Conservation (phyloP, 768 basidiomycete species). For the Rhodotorula kratochvilovae region DNA sequence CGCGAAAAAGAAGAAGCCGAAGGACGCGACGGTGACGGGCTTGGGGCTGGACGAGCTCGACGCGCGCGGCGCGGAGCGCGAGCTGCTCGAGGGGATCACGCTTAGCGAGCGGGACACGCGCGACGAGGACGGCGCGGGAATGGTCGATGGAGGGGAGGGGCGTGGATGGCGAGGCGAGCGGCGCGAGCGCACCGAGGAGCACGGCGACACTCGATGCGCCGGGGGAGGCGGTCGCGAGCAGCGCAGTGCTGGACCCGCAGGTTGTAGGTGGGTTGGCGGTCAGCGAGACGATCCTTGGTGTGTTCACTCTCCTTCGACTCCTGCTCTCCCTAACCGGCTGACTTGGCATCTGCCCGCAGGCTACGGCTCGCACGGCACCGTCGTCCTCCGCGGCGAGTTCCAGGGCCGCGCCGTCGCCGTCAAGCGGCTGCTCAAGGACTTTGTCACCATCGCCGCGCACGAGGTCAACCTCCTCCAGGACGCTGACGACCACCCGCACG, state of each 20-base stretch:
- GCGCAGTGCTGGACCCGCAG: conserved; percentile 43
- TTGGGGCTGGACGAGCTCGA: conserved; percentile 41
- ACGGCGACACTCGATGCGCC: conserved; percentile 1
- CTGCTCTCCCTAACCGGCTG: background rate
- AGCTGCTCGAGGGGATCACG: conserved; percentile 13
- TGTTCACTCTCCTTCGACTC: background rate
- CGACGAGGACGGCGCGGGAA: conserved; percentile 44
- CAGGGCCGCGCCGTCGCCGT: conserved; percentile 98
- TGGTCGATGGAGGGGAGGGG: background rate
- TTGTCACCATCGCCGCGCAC: conserved; percentile 85
- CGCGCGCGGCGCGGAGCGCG: conserved; percentile 20
- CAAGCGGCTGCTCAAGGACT: conserved; percentile 89
- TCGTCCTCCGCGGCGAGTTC: conserved; percentile 89
- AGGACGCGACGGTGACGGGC: conserved; percentile 20
- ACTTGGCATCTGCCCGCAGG: conserved; percentile 53
- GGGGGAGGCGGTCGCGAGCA: background rate
- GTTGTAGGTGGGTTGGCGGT: conserved; percentile 45
- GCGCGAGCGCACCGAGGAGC: conserved; percentile 41
- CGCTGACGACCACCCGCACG: conserved; percentile 96
- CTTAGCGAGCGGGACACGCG: conserved; percentile 38
- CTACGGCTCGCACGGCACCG: conserved; percentile 92
- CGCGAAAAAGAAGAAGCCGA: conserved; percentile 40
- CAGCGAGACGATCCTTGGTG: conserved; percentile 49
- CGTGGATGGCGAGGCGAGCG: background rate
- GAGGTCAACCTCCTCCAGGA: conserved; percentile 94